phyloP scores from a whole-genome alignment of 2,329 filamentous ascomycete species.

The Colletotrichum truncatum region DNA sequence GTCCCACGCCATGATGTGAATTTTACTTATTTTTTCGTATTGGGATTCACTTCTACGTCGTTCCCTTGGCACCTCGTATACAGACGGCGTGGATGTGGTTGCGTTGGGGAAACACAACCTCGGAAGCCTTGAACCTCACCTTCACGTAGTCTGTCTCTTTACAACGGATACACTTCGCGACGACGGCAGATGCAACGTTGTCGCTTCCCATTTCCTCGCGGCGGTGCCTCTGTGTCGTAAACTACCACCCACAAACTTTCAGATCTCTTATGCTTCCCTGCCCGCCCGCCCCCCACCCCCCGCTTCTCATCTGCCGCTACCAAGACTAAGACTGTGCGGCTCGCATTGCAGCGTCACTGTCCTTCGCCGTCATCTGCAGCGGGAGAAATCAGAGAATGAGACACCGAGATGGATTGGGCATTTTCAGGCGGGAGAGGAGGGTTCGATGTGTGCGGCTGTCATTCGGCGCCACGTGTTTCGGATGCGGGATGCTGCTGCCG shows the following conservation, averaged over 20 bases:
- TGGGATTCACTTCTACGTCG: background rate
- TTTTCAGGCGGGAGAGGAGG: background rate
- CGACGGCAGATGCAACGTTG: background rate
- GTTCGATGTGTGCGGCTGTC: background rate
- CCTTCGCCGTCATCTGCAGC: no score
- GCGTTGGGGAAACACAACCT: constrained; percentile 5
- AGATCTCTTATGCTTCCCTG: no score
- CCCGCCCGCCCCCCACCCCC: no score
- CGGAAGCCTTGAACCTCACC: background rate
- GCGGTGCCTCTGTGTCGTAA: no score
- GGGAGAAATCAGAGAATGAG: no score
- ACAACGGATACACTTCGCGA: background rate
- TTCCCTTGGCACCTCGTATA: background rate
- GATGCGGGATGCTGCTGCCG: no score
- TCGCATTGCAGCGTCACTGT: background rate
- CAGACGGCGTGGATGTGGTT: background rate
- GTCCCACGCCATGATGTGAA: background rate
- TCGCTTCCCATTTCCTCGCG: no score
- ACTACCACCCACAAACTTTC: no score
- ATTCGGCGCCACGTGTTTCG: constrained; percentile 13
- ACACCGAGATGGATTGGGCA: no score
- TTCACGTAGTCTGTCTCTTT: background rate
- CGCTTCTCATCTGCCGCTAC: constrained; percentile 7
- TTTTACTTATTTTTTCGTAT: background rate
- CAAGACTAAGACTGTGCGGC: background rate